Base-by-base conservation (phyloP, 768 basidiomycete genomes). In the Macrolepiota fuliginosa region DNA sequence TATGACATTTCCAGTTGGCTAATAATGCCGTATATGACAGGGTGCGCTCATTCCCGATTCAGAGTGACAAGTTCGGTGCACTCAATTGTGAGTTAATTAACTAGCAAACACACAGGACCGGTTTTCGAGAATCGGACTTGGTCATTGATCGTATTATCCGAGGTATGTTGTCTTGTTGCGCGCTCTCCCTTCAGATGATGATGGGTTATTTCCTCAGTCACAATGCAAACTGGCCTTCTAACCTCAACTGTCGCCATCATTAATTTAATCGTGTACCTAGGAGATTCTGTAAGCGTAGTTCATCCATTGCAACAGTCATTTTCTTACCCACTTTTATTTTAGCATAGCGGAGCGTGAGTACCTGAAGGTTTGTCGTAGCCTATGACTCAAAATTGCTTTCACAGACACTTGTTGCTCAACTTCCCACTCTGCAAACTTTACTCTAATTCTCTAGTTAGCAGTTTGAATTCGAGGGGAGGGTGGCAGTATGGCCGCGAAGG, bases 131-230 rank as follows among this genome's bases (percentile, higher is more conserved):
- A 4, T 79, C 80, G 1, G 79, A 82, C 61, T 68, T 76, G 49
- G 62, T 76, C 36, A 68, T 83, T 1, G 76, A 81, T 63, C 73
- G 68, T 56, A 77, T 83, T 54, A 80, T 81, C 50, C 66, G 76
- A 60, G 17, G 75, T 79, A 60, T 36, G 71, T 61, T 24, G 39
- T 15, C 62, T 54, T 17, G 54, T 42, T 13, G 19, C 9, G 13
- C 29, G 29, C 29, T 32, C 12, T 54, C 6, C 36, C 15, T 36
- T 51, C 49, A 29, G 39, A 53, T 32, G 13, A 13, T 51, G 49
- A 22, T 29, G 47, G 15, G 10, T n/a, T 12, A 22, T 36, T 49
- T 13, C 11, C 17, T 57, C 37, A 77, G 76, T 75, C 49, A 75
- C 76, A 2, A 70, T 77, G 22, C 74, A 75, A 64, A 77, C 75